Evolutionary conservation across 2,329 filamentous ascomycete genomes (phyloP), one percentile per base, ranked within the genome.

Genomic region (Ophiostoma montium): DNA sequence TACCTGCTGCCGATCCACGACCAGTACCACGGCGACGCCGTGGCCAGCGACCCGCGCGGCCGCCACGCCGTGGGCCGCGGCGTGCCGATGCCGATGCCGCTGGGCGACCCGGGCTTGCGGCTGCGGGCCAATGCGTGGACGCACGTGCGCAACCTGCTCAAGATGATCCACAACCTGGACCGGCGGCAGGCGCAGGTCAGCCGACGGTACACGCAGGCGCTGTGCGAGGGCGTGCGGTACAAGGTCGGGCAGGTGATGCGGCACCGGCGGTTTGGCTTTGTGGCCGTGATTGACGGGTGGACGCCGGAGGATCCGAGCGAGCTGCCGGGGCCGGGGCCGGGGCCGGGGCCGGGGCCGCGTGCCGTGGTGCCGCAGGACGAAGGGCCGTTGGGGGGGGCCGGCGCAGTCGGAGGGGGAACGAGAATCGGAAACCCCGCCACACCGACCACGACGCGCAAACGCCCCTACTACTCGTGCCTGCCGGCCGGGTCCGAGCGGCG

Each of bases 261-360:
- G 44, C 92, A 98, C 65, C 78, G 72, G 53, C 76, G 88, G 42
- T 95, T 92, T 61, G 69, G 74, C 18, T 95, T 90, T 62, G 70
- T 81, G 45, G 89, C 83, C 16, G 75, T 94, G 23, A 84, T 98
- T 51, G 86, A 84, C 13, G 89, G 89, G n/a, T 98, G 90, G 89
- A 81, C 84, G 39, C 39, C 39, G 46, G 66, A 68, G 15, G 56
- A 59, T 48, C 39, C 53, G 57, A 16, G 48, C 8, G 39, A 42
- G 13, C 21, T 42, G 15, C 8, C 15, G 21, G 39, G 39, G 23
- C 21, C 47, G 21, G 51, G 52, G 31, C 3, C 31, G 31, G 12
- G 31, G 12, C 31, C 5, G 31, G 3, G 31, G 50, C 55, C 21
- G 66, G 53, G 67, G 68, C 23, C 18, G 42, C 70, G 46, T 52